Conservation (phyloP, 1,284 basidiomycete species). For the Heterobasidion occidentale region DNA sequence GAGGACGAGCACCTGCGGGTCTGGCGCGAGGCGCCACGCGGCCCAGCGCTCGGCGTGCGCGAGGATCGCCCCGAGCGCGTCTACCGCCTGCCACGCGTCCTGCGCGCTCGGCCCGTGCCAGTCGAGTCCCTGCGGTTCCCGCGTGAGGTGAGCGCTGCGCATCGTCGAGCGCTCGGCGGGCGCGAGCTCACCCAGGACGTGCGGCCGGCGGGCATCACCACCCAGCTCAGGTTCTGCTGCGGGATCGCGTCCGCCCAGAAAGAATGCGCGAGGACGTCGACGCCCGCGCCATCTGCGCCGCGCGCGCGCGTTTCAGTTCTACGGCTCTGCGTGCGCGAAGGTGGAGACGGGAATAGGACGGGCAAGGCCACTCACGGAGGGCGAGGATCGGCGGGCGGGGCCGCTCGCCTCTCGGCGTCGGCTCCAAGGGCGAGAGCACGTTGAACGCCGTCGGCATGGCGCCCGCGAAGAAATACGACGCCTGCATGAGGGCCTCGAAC, state of each 20-base stretch:
- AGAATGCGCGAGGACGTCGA: slow-evolving; percentile 45
- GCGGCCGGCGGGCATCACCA: slow-evolving; percentile 63
- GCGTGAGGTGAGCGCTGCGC: background rate
- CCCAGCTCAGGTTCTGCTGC: slow-evolving; percentile 54
- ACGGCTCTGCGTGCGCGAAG: background rate
- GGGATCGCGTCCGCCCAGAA: slow-evolving; percentile 59
- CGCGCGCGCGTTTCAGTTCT: background rate
- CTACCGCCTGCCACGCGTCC: slow-evolving; percentile 52
- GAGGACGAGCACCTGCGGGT: slow-evolving; percentile 50
- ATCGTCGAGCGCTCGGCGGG: background rate
- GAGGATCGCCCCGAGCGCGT: slow-evolving; percentile 45
- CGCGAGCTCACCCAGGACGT: slow-evolving; percentile 57
- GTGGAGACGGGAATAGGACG: background rate
- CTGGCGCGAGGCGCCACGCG: slow-evolving; percentile 28
- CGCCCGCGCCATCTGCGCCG: slow-evolving; percentile 70
- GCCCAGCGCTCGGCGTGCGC: slow-evolving; percentile 26
- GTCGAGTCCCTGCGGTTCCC: slow-evolving; percentile 60
- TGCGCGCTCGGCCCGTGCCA: slow-evolving; percentile 74
- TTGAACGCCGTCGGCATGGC: slow-evolving; percentile 52
- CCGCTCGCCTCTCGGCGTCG: slow-evolving; percentile 11
- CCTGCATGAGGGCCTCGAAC: slow-evolving; percentile 28
- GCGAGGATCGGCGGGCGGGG: slow-evolving; percentile 53
- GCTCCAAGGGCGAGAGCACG: slow-evolving; percentile 41
- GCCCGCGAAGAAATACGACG: slow-evolving; percentile 50
- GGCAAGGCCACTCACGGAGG: slow-evolving; percentile 42